These are phyloP conservation scores for Penicillium concentricum DNA, from an alignment of 2,329 filamentous ascomycete genomes.

Conservation along the genomic window DNA sequence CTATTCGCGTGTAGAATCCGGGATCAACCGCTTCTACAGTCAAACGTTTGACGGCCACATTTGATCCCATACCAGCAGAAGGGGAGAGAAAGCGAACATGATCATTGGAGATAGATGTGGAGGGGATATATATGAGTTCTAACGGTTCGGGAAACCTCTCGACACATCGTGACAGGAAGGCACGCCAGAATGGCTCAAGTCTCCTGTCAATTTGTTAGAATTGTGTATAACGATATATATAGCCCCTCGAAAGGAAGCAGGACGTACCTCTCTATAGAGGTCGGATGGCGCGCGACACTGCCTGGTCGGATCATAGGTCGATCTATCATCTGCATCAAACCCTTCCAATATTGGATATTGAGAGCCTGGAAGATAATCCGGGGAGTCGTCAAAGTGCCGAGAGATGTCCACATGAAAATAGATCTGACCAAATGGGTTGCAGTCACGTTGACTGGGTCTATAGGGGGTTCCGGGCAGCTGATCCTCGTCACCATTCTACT, in stretches of 20 bases:
- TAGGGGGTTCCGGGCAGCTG: background rate
- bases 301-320: background rate
- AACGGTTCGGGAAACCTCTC: background rate
- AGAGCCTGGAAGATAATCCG: background rate
- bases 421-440: background rate
- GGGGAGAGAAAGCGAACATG: background rate
- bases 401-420: background rate
- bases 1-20: background rate
- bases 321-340: background rate
- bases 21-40: background rate
- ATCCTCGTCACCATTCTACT: background rate
- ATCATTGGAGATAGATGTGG: background rate
- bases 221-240: no score
- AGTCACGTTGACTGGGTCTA: background rate
- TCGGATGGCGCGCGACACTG: background rate
- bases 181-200: no score
- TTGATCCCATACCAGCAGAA: background rate
- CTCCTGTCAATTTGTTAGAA: no score
- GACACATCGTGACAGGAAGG: background rate
- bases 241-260: background rate
- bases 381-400: background rate
- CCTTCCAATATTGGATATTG: background rate
- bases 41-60: background rate
- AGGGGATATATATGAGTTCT: background rate
- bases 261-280: background rate